phyloP scores from a whole-genome alignment of 192 early-diverging fungal genomes.

The Backusella circina region DNA sequence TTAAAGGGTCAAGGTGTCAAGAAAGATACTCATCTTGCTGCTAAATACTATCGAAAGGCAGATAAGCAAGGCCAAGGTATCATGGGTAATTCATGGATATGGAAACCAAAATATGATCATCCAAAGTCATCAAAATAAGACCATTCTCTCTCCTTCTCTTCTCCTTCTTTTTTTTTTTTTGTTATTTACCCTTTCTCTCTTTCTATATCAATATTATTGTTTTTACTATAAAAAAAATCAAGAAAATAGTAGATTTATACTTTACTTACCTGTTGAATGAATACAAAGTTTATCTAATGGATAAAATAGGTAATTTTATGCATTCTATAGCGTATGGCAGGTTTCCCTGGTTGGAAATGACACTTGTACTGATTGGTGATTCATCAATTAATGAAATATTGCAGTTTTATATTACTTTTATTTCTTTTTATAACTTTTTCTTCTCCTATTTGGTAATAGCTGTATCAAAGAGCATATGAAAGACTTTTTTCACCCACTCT shows the following conservation, averaged over 20 bases:
- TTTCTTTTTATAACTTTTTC: neutral
- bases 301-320: neutral
- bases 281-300: neutral
- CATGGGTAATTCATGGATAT: conserved; percentile 84
- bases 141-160: neutral
- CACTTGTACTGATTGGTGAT: neutral
- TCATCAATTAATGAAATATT: neutral
- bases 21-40: conserved; percentile 67
- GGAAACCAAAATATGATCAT: conserved; percentile 74
- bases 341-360: neutral
- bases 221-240: neutral
- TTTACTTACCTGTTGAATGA: neutral
- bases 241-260: neutral
- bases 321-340: neutral
- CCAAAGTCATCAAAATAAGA: neutral
- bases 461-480: neutral
- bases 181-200: neutral
- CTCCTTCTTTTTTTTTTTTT: neutral
- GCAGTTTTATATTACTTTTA: neutral
- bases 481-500: too few relatives aligned
- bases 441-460: neutral
- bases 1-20: conserved; percentile 72
- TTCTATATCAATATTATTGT: neutral
- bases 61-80: conserved; percentile 67
- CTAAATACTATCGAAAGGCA: conserved; percentile 76